Evolutionary conservation across 345 rosid genomes (phyloP), one percentile per base, ranked within the genome.

Genomic region (Eutrema japonicum): DNA sequence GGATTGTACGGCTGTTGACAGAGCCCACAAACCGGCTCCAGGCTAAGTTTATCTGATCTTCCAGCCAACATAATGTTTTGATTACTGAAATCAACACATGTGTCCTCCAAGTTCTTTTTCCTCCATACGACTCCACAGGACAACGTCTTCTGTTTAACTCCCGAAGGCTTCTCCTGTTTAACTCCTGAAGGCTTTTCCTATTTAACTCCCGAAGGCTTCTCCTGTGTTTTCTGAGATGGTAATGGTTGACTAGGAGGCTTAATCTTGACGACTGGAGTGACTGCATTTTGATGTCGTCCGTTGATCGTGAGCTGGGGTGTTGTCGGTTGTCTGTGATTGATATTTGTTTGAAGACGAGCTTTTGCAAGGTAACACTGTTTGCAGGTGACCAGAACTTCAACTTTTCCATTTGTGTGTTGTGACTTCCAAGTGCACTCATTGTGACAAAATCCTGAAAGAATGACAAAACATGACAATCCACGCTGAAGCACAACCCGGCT

Each of bases 1-100:
- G 81, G 73, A 78, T 87, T 76, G 73, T 90, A 88, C 22, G 77
- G 78, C 83, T 74, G 83, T 60, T 66, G 59, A 79, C 98, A 92
- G 55, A 83, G 80, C 65, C 66, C 73, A 73, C 97, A 92, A 48
- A 62, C 46, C 6, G 46, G 46, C 11, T 41, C 46, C n/a, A 41
- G 6, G 4, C 46, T 1, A 5, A 13, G 46, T 41, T 41, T 41
- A 41, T 29, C 30, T 41, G n/a, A 11, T 41, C 2, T 10, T 41
- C 46, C 46, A 4, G 46, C n/a, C 46, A 41, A 41, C 46, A 41
- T 5, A 41, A 41, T 41, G 46, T 41, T 3, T 11, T 41, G 46
- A 10, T 41, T 41, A 2, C 46, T 11, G 46, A 41, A 41, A 11
- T 41, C 46, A 41, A 11, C 46, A 41, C 46, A 5, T 41, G 46